Evolutionary conservation across 345 rosid species (phyloP).

Genomic region (Dovyalis caffra): DNA sequence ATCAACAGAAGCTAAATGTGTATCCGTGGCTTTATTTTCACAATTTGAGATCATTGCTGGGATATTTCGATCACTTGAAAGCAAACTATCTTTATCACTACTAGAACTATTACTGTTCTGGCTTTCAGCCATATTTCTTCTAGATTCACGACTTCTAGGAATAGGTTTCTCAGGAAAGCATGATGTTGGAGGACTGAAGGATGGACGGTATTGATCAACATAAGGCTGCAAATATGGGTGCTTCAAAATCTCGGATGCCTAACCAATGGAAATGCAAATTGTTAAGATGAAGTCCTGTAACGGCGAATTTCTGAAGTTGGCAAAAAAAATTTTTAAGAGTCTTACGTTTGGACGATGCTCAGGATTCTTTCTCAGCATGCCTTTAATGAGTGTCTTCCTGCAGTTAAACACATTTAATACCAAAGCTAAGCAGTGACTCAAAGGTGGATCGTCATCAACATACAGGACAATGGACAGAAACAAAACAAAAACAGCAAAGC

Average conservation of each 20-base stretch:
- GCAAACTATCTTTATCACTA: conserved; percentile 76
- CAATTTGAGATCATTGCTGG: conserved; percentile 35
- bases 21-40: conserved; percentile 49
- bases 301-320: conserved; percentile 22
- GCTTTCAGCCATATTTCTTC: conserved; percentile 83
- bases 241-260: conserved; percentile 96
- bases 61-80: conserved; percentile 48
- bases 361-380: conserved; percentile 95
- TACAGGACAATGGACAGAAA: not conserved
- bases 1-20: conserved; percentile 54
- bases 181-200: conserved; percentile 41
- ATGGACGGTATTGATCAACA: conserved; percentile 73
- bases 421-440: not conserved
- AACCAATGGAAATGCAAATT: conserved; percentile 20
- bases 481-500: not conserved
- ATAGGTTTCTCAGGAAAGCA: conserved; percentile 56
- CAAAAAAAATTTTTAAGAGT: conserved; percentile 10
- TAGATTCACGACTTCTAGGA: conserved; percentile 37
- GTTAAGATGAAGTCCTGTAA: conserved; percentile 19
- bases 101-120: conserved; percentile 82
- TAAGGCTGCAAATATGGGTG: conserved; percentile 93
- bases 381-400: conserved; percentile 90
- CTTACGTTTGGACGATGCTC: conserved; percentile 96
- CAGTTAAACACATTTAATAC: conserved; percentile 18
- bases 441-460: not conserved